A percentile compares a stretch with the other conserved stretches of the same genome.
Evolutionary conservation across 805 yeast genomes (phyloP).

Genomic region (Komagataella populi): DNA sequence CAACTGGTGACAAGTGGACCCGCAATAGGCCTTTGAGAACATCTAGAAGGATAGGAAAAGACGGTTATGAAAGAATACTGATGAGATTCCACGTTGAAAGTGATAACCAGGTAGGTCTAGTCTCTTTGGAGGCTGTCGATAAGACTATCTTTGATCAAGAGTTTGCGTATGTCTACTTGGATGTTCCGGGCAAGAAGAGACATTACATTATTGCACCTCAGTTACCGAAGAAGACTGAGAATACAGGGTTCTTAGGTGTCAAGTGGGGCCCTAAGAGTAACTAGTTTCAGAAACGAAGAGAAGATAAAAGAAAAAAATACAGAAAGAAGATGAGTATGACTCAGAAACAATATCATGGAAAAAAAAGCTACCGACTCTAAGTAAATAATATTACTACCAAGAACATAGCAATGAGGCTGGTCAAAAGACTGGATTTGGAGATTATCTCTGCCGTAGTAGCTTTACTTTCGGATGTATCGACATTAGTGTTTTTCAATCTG

Average conservation of each 20-base stretch:
- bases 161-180: conserved; percentile 60
- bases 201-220: conserved; percentile 58
- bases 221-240: conserved; percentile 24
- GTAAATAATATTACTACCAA: not conserved
- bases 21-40: conserved; percentile 79
- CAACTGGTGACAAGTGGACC: conserved; percentile 64
- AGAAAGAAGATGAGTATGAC: not conserved
- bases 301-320: conserved; percentile 3
- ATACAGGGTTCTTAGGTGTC: conserved; percentile 61
- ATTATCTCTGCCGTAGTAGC: not conserved
- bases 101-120: conserved; percentile 47
- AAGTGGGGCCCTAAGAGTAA: conserved; percentile 76
- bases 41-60: conserved; percentile 48
- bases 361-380: not conserved
- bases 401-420: not conserved
- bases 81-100: conserved; percentile 86
- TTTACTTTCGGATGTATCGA: not conserved
- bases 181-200: conserved; percentile 58
- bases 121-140: conserved; percentile 70
- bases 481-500: not conserved
- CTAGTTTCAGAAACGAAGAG: conserved; percentile 2
- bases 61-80: conserved; percentile 67
- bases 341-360: not conserved
- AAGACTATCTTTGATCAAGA: conserved; percentile 52
- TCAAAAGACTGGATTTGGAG: not conserved